Percentiles rank a stretch among this genome's conserved stretches.
phyloP scores from a whole-genome alignment of 78 protist genomes.

The Emiliania huxleyi region DNA sequence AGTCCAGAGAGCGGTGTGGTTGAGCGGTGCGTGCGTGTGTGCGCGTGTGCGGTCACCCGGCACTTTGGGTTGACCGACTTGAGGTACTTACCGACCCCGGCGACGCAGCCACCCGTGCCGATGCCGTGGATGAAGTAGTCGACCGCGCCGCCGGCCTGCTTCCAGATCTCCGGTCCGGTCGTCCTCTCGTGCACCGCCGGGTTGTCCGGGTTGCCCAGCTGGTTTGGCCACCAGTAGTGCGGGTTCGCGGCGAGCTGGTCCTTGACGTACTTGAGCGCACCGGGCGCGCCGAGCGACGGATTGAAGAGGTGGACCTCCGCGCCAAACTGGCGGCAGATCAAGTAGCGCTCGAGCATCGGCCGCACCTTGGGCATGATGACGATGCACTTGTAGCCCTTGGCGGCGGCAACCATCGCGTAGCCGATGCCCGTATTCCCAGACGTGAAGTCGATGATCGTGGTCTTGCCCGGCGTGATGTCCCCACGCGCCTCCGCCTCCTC shows the following conservation, averaged over 20 bases:
- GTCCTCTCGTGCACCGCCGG: constrained; percentile 1
- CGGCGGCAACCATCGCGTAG: constrained; percentile 46
- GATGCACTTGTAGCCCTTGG: constrained; percentile 17
- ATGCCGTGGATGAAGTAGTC: constrained; percentile 36
- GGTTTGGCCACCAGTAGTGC: constrained; percentile 18
- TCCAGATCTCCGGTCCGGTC: constrained; percentile 39
- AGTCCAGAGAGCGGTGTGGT: too few species aligned
- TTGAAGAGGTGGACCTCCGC: constrained; percentile 32
- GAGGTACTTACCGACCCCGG: constrained; percentile 46
- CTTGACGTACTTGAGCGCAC: background rate
- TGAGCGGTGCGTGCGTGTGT: too few species aligned
- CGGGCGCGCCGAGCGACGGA: background rate
- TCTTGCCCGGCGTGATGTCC: constrained; percentile 78
- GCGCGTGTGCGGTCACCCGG: constrained; percentile 47
- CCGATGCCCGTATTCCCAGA: constrained; percentile 61
- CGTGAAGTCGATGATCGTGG: constrained; percentile 52
- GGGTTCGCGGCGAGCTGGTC: background rate
- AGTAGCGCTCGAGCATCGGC: constrained; percentile 29
- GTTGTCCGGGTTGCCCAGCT: constrained; percentile 52
- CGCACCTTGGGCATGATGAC: constrained; percentile 57
- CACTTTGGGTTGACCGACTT: constrained; percentile 38
- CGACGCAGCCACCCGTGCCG: constrained; percentile 57
- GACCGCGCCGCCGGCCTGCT: constrained; percentile 16
- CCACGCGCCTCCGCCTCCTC: constrained; percentile 69
- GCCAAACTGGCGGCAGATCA: constrained; percentile 27